phyloP scores from a whole-genome alignment of 805 yeast species.

The Isabelozyma gotoi region DNA sequence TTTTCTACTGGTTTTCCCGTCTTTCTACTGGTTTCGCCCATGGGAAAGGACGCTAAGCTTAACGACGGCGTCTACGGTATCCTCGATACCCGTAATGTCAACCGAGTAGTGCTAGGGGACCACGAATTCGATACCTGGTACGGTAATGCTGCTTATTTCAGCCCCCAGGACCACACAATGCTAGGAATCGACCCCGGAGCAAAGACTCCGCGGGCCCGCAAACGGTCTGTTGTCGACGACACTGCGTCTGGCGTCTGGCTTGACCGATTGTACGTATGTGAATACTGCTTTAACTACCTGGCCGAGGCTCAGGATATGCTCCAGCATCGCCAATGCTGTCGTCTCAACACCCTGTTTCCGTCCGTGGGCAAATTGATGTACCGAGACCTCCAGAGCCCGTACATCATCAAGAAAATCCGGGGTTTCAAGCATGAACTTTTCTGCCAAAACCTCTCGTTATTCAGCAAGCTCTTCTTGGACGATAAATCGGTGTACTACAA shows the following conservation, averaged over 20 bases:
- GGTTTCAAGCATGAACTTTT: slow-evolving; percentile 65
- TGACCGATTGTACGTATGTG: slow-evolving; percentile 69
- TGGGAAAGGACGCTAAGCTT: slow-evolving; percentile 9
- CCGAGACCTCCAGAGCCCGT: slow-evolving; percentile 47
- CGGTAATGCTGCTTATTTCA: slow-evolving; percentile 78
- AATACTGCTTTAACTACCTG: slow-evolving; percentile 81
- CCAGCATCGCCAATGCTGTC: slow-evolving; percentile 51
- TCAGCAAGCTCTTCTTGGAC: slow-evolving; percentile 85
- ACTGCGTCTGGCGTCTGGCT: slow-evolving; percentile 46
- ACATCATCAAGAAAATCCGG: slow-evolving; percentile 60
- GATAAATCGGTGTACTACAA: slow-evolving; percentile 85
- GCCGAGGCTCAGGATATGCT: slow-evolving; percentile 43
- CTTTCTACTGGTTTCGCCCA: too few species aligned
- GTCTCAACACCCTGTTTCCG: slow-evolving; percentile 28
- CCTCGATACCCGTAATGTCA: slow-evolving; percentile 60
- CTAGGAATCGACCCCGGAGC: slow-evolving; percentile 33
- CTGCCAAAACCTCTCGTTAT: slow-evolving; percentile 79
- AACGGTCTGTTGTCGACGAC: slow-evolving; percentile 2
- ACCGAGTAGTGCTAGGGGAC: slow-evolving; percentile 64
- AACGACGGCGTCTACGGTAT: slow-evolving; percentile 58
- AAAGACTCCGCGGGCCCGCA: neutral
- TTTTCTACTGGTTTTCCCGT: too few species aligned
- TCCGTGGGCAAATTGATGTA: slow-evolving; percentile 70
- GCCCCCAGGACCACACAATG: slow-evolving; percentile 19
- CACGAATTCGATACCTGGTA: slow-evolving; percentile 80